These are phyloP conservation scores for Sextonia rubra DNA, from an alignment of 164 flowering plant genomes.

Conservation along the genomic window DNA sequence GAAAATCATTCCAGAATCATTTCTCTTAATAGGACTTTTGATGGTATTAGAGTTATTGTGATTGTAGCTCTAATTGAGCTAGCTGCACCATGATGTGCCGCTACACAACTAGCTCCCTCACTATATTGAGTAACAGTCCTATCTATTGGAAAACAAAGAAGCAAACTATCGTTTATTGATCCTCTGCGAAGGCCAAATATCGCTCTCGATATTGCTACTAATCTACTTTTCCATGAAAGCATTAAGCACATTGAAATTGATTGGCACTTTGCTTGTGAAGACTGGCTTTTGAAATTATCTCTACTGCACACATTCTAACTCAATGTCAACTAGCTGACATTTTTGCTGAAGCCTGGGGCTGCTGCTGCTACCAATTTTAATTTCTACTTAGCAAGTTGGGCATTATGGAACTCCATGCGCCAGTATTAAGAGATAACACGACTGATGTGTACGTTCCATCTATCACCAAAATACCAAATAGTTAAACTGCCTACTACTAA, in stretches of 20 bases:
- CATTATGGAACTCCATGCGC: not conserved
- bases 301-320: not conserved
- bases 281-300: not conserved
- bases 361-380: not conserved
- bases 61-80: no score
- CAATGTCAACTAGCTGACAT: not conserved
- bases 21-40: no score
- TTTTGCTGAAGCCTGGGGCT: not conserved
- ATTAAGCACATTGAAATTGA: not conserved
- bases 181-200: no score
- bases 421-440: no score
- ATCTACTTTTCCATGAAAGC: not conserved
- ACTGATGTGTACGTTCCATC: no score
- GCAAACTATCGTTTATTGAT: no score
- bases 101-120: no score
- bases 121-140: no score
- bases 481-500: not conserved
- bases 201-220: not conserved
- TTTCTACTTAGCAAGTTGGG: conserved; percentile 1
- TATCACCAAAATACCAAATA: not conserved
- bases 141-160: no score
- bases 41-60: no score
- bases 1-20: no score
- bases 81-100: no score
- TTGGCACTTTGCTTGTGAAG: not conserved